phyloP scores from a whole-genome alignment of 2,329 filamentous ascomycete genomes.

The Dothiorella sarmentorum region DNA sequence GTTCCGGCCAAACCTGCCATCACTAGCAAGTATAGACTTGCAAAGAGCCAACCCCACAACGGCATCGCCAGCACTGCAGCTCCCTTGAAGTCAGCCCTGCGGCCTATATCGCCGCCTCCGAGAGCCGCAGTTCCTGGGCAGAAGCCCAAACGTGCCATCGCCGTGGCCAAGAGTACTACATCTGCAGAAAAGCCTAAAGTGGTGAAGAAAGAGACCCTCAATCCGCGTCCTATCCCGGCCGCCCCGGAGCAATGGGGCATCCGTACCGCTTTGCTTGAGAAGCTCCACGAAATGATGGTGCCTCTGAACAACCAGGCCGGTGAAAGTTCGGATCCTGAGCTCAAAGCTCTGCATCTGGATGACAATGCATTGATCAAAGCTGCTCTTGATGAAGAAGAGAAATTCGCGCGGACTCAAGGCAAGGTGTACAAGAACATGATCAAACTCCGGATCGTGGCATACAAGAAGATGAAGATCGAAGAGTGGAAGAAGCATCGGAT shows the following conservation, averaged over 20 bases:
- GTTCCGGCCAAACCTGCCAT: conserved; percentile 17
- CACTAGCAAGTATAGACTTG: neutral
- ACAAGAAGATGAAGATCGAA: conserved; percentile 69
- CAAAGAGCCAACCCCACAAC: neutral
- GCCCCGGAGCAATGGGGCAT: conserved; percentile 40
- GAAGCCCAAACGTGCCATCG: neutral
- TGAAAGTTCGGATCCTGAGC: conserved; percentile 49
- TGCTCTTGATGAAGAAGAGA: conserved; percentile 75
- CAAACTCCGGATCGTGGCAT: conserved; percentile 72
- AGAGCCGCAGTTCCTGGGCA: conserved; percentile 18
- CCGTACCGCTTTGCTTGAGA: conserved; percentile 46
- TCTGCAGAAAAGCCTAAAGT: conserved; percentile 1
- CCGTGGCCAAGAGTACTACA: conserved; percentile 19
- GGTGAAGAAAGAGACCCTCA: conserved; percentile 50
- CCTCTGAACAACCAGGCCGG: conserved; percentile 63
- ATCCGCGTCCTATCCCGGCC: conserved; percentile 61
- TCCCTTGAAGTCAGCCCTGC: conserved; percentile 26
- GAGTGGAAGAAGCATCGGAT: conserved; percentile 67
- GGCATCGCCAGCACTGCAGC: neutral
- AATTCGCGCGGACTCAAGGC: conserved; percentile 62
- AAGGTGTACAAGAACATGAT: conserved; percentile 79
- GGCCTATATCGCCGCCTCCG: conserved; percentile 20
- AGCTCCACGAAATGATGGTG: conserved; percentile 63
- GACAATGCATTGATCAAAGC: conserved; percentile 65
- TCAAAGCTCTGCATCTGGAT: conserved; percentile 56